A percentile compares a stretch with the other conserved stretches of the same genome.
These are phyloP conservation scores for Colletotrichum shisoi DNA, from an alignment of 2,329 filamentous ascomycete species.

Conservation along the genomic window DNA sequence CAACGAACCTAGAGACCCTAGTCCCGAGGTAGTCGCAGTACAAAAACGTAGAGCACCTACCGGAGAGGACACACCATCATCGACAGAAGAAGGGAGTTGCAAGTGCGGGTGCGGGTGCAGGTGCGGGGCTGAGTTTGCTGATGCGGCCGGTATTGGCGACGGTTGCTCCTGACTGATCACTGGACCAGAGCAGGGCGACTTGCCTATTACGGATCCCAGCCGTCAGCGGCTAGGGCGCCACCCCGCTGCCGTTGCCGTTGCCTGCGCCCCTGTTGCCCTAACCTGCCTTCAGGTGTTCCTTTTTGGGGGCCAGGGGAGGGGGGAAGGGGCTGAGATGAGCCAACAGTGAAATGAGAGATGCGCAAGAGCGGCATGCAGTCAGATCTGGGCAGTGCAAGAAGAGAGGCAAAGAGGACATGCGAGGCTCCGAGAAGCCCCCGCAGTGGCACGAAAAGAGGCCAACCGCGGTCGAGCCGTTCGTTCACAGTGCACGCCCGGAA, in stretches of 20 bases:
- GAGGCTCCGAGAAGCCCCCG: conserved; percentile 17
- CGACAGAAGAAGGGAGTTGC: background rate
- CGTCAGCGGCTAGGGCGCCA: conserved; percentile 33
- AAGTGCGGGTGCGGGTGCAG: conserved; percentile 22
- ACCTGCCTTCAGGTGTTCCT: background rate
- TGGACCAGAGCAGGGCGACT: conserved; percentile 30
- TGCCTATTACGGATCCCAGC: conserved; percentile 16
- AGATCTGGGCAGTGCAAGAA: conserved; percentile 33
- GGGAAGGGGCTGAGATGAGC: conserved; percentile 20
- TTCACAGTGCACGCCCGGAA: background rate
- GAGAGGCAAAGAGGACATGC: background rate
- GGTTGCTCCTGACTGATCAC: conserved; percentile 34
- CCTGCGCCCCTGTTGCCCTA: background rate
- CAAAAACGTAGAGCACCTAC: background rate
- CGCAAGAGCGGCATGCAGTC: conserved; percentile 27
- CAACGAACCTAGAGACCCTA: conserved; percentile 11
- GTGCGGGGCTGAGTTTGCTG: conserved; percentile 27
- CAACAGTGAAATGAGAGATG: conserved; percentile 2
- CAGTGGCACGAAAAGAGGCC: background rate
- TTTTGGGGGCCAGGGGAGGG: background rate
- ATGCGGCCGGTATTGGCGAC: conserved; percentile 23
- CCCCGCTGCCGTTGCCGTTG: conserved; percentile 32
- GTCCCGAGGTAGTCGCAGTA: conserved; percentile 5
- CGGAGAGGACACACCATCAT: background rate
- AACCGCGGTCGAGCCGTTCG: background rate